Evolutionary conservation across 208 protist species (phyloP), one percentile per base, ranked within the genome.

Genomic region (Angomonas deanei): DNA sequence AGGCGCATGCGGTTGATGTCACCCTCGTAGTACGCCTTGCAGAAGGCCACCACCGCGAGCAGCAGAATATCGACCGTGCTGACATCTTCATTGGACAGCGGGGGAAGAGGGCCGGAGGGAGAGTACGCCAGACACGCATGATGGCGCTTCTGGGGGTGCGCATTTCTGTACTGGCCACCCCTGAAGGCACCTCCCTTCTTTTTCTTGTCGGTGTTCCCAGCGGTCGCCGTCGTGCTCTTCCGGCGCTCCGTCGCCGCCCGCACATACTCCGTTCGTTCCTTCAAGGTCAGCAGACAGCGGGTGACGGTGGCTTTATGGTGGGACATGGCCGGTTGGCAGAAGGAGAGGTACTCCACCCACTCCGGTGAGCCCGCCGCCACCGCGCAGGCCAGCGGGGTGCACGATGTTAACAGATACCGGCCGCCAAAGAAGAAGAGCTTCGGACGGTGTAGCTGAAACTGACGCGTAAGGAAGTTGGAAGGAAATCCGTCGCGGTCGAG

Each of bases 331-430:
- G 78, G 70, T 11, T 70, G 68, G 26, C 68, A 76, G 17, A 76
- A 72, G 26, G 72, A 39, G 21, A 92, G 59, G 57, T 84, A 81
- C 62, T 80, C 75, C 62, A 88, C 81, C 85, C 85, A 92, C 47
- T 82, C 72, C 2, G 84, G 64, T 21, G 71, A 78, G 28, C 81
- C 81, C 5, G 81, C 68, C 8, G 72, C 74, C 15, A 92, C 66
- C 46, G 85, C 85, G 34, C 72, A 88, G 0, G 78, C 72, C 42
- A 92, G 71, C 6, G 85, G 63, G 0, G 85, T 88, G 63, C 78
- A 54, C 26, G 57, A 66, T 42, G 79, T 80, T 21, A 88, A 38
- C n/a, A 74, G 59, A 58, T 76, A 80, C 13, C 56, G 67, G n/a
- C 72, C 69, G 24, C 69, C 68, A 1, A 64, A 30, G 24, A 46